Base-by-base conservation (phyloP, 148 eudicot species). In the Heliosperma pusillum region DNA sequence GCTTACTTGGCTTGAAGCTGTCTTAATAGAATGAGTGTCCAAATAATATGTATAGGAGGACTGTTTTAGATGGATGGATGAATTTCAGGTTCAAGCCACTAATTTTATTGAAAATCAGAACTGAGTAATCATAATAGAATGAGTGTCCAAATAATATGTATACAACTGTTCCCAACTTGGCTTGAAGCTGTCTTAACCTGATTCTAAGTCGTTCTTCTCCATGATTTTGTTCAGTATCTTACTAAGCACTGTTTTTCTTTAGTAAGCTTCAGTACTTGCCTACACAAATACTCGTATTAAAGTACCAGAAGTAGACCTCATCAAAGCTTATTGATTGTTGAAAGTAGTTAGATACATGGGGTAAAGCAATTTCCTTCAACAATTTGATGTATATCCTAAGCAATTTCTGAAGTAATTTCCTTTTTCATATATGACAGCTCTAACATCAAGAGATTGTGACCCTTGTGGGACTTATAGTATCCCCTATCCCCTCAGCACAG, bases 401-500 rank as follows among this genome's bases (percentile, higher is more conserved):
- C 27, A 16, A 26, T 6, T 66, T 17, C 21, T 73, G 58, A 67
- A 69, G 10, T 53, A 19, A 21, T 13, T 16, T 25, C 12, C 9
- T 33, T 42, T 76, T 68, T n/a, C 33, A 10, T 19, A 29, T 2
- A 22, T 20, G 30, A 69, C 79, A 76, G 79, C 71, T 2, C 45
- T 36, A 42, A 44, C 50, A 40, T 11, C 73, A 59, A 59, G 56
- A 29, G 67, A 22, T 20, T 76, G 79, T 40, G 53, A 13, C 0
- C 42, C 79, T 58, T 76, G 79, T 59, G 79, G 79, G 52, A 11
- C 79, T 45, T 76, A 69, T 3, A 69, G 21, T 13, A 69, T 69
- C 17, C 79, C 79, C 1, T 76, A 76, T 25, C 79, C 79, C 22
- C 44, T 76, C 7, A 76, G 79, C 69, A 76, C 79, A 9, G 21